Evolutionary conservation across 2,329 filamentous ascomycete genomes (phyloP), one percentile per base, ranked within the genome.

Genomic region (Diplodia intermedia): DNA sequence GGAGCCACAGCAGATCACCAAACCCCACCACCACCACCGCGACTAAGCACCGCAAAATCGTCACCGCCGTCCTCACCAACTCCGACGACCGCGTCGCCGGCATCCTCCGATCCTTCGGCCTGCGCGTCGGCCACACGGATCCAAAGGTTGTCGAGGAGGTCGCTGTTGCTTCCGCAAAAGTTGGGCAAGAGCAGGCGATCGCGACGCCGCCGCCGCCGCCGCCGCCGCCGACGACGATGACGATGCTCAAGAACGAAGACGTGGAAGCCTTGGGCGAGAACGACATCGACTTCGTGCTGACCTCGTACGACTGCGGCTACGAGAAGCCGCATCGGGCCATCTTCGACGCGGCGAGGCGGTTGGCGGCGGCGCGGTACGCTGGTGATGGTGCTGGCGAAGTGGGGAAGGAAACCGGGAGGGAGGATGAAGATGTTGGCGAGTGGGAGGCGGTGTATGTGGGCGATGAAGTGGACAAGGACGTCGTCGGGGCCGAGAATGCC

Each of bases 261-360:
- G 9, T 1, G 43, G 38, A 8, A 15, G 49, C 11, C 38, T 3
- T 18, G 8, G 56, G 12, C 3, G 49, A 49, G n/a, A 20, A 67
- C 18, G 82, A 85, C 68, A 77, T 90, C 53, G 83, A 86, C 72
- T 89, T 90, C 69, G 81, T 85, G 7, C 85, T 86, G 69, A 83
- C 89, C 74, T 90, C 87, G 20, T 90, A 90, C 70, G 87, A 90
- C 71, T 84, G 86, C 4, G 88, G 88, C 0, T 74, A 78, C 29
- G 86, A 86, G 71, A 91, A 91, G 74, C 89, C 89, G 0, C 80
- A 87, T 65, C 70, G 68, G 9, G 71, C 74, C 2, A 88, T 90
- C 2, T 91, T 90, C 69, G 75, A 80, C 1, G 83, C 86, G 0
- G 88, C 87, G 0, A 80, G 83, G 54, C 70, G 74, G 0, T 78